Base-by-base conservation (phyloP, 768 basidiomycete species). In the Pulveroboletus sp. region DNA sequence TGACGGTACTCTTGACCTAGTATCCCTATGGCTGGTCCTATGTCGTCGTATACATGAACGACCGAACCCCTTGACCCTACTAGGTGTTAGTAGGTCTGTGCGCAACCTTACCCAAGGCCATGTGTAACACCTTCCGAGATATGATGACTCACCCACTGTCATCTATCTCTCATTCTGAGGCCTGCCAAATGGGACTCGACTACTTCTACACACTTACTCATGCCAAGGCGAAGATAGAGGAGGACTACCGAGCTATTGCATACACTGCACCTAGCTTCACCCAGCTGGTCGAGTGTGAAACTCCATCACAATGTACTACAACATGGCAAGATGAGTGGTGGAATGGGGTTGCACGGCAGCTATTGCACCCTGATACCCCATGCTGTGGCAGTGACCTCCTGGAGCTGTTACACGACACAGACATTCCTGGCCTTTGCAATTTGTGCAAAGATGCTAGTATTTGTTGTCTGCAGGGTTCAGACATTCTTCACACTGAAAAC, bases 311-410 rank as follows among this genome's bases (percentile, higher is more conserved):
- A 14, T 55, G 53, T 19, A 5, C 31, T 1, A 7, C 9, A 0
- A 5, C 9, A 2, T 52, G 50, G 50, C 42, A 31, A 5, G 41
- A 51, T 3, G 47, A 51, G 12, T 55, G 53, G 53, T 55, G 53
- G 53, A 51, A 49, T 40, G 53, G 43, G 0, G 9, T 55, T 1
- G 50, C 46, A 21, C 9, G 46, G 4, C 53, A 48, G 0, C 35
- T 55, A 0, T 20, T 55, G 0, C 53, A 55, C 5, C 50, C 49
- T 2, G 49, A 55, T 16, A 12, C 2, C 2, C 52, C 40, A 6
- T 45, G 33, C 5, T 39, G 9, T 29, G 25, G 8, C 2, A 3
- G 35, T 2, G 41, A 47, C 0, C n/a, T 51, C 4, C 17, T 53
- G n/a, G 7, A 1, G 9, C 6, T 51, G 6, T 9, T 51, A 2